Percentiles rank a stretch among this genome's conserved stretches.
Conservation (phyloP, 164 flowering plant species). For the Magnolia sinica region DNA sequence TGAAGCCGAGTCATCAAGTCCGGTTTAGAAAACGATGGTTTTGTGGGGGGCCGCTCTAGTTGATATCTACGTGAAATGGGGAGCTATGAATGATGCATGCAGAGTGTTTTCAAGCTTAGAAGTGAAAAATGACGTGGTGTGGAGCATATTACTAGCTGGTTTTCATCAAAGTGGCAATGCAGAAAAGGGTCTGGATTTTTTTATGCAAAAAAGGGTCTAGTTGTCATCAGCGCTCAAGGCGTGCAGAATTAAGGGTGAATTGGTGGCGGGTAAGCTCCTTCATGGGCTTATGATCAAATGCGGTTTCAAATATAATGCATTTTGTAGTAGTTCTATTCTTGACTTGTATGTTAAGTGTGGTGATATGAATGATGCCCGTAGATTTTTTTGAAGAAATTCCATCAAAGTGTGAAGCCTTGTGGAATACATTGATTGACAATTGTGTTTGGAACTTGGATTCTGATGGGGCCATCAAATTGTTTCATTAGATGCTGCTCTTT, state of each 20-base stretch:
- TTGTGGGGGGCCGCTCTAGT: slow-evolving; percentile 35
- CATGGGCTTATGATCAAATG: slow-evolving; percentile 16
- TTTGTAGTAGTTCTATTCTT: slow-evolving; percentile 23
- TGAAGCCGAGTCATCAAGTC: slow-evolving; percentile 4
- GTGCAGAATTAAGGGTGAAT: slow-evolving; percentile 18
- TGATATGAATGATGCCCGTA: slow-evolving; percentile 20
- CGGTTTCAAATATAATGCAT: slow-evolving; percentile 10
- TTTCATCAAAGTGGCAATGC: too few relatives aligned
- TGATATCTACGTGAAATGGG: slow-evolving; percentile 49
- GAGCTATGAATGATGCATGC: slow-evolving; percentile 23
- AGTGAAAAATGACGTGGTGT: slow-evolving; percentile 12
- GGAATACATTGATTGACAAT: slow-evolving; percentile 29
- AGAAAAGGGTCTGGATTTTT: too few relatives aligned
- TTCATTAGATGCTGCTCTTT: slow-evolving; percentile 5
- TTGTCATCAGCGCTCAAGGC: slow-evolving; percentile 26
- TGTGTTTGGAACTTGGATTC: slow-evolving; percentile 9
- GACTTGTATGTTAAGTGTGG: slow-evolving; percentile 30
- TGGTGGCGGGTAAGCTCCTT: slow-evolving; percentile 19
- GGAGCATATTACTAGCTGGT: slow-evolving; percentile 24
- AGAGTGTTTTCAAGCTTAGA: too few relatives aligned
- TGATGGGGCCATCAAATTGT: slow-evolving; percentile 27
- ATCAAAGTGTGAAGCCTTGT: slow-evolving; percentile 10
- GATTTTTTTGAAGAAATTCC: slow-evolving; percentile 18
- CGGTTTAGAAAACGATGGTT: slow-evolving; percentile 4
- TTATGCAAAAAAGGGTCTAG: too few relatives aligned